Evolutionary conservation across 768 basidiomycete species (phyloP).

Genomic region (Amylocystis lapponica): DNA sequence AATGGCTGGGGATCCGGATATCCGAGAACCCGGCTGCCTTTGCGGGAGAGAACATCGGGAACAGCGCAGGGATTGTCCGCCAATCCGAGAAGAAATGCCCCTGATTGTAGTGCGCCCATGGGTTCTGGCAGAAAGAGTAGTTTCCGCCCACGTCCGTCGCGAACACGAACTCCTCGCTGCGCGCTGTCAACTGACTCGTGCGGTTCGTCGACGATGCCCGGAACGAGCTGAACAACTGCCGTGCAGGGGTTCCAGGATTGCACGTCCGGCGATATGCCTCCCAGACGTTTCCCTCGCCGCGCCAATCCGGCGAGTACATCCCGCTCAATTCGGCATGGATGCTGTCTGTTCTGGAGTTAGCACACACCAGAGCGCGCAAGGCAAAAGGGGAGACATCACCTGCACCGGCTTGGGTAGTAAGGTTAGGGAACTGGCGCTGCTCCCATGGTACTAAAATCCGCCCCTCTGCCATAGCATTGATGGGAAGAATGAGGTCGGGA

Average conservation of each 20-base stretch:
- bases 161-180: slow-evolving; percentile 59
- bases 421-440: slow-evolving; percentile 64
- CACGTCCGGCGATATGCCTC: slow-evolving; percentile 94
- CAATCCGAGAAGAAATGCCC: slow-evolving; percentile 98
- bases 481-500: slow-evolving; percentile 91
- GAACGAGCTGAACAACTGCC: slow-evolving; percentile 76
- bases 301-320: slow-evolving; percentile 80
- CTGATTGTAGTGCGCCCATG: slow-evolving; percentile 81
- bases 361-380: too few relatives aligned
- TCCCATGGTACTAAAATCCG: slow-evolving; percentile 94
- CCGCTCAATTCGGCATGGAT: slow-evolving; percentile 29
- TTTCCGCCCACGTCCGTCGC: slow-evolving; percentile 50
- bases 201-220: slow-evolving; percentile 41
- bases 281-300: slow-evolving; percentile 81
- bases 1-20: slow-evolving; percentile 93
- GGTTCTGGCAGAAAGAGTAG: slow-evolving; percentile 74
- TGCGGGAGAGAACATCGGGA: slow-evolving; percentile 92
- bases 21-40: slow-evolving; percentile 83
- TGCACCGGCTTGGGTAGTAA: slow-evolving; percentile 35
- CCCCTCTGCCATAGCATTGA: slow-evolving; percentile 92
- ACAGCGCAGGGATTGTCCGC: slow-evolving; percentile 82
- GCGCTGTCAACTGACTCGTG: slow-evolving; percentile 21
- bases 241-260: slow-evolving; percentile 67
- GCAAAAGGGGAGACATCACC: too few relatives aligned
- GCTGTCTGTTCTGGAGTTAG: slow-evolving; percentile 32